These are phyloP conservation scores for Millerozyma miso DNA, from an alignment of 805 yeast genomes.

Conservation along the genomic window DNA sequence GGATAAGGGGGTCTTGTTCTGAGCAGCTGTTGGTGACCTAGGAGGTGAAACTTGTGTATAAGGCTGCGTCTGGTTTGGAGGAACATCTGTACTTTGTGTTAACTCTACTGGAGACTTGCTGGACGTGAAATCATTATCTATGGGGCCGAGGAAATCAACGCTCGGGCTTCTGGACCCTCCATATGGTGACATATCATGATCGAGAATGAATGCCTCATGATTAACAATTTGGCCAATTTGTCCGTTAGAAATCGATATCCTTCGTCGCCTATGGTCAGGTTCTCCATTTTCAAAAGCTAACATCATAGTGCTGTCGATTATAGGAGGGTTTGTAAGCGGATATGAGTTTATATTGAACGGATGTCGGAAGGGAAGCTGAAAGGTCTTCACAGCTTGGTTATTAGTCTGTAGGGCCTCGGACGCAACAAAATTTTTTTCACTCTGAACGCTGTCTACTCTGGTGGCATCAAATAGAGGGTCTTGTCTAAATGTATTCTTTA, in stretches of 20 bases:
- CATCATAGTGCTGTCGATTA: conserved; percentile 40
- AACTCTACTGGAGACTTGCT: background rate
- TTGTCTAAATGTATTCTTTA: background rate
- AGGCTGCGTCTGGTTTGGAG: too few species aligned
- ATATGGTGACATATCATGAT: background rate
- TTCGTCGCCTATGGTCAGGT: conserved; percentile 45
- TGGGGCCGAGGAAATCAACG: background rate
- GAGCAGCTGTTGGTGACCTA: background rate
- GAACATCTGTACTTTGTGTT: too few species aligned
- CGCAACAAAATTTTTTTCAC: background rate
- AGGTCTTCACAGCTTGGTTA: background rate
- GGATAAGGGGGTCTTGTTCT: background rate
- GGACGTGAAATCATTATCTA: background rate
- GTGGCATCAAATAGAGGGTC: background rate
- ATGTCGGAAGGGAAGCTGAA: conserved; percentile 20
- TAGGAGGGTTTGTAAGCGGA: conserved; percentile 46
- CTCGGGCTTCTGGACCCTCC: background rate
- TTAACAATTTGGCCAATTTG: conserved; percentile 72
- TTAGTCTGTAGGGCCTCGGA: background rate
- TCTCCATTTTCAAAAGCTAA: conserved; percentile 29
- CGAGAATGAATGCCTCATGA: conserved; percentile 24
- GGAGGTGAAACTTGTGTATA: background rate
- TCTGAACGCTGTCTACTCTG: background rate
- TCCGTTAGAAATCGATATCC: conserved; percentile 81
- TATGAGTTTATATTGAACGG: conserved; percentile 37